These are phyloP conservation scores for Polytrichum commune DNA, from an alignment of 225 moss, liverwort and hornwort species.

Conservation along the genomic window DNA sequence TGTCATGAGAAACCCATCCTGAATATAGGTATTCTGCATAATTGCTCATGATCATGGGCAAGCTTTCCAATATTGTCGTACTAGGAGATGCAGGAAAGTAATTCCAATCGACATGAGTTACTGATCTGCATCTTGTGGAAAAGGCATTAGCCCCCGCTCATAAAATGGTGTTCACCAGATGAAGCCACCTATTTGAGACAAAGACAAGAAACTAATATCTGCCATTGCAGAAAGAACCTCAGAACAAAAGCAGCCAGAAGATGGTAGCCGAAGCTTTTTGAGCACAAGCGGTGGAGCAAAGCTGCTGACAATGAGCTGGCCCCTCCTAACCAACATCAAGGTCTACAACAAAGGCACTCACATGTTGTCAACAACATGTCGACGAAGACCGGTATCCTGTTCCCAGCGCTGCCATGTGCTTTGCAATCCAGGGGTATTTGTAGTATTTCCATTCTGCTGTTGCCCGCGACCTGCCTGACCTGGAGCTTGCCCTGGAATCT, in stretches of 20 bases:
- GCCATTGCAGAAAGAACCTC: background rate
- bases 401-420: slow-evolving; percentile 64
- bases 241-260: background rate
- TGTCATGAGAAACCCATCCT: too few species aligned
- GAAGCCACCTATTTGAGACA: too few species aligned
- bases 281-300: background rate
- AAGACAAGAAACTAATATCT: too few species aligned
- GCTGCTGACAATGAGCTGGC: slow-evolving; percentile 3
- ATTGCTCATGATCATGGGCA: too few species aligned
- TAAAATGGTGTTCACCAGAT: too few species aligned
- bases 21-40: too few species aligned
- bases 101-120: too few species aligned
- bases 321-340: background rate
- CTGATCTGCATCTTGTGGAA: too few species aligned
- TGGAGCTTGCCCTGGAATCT: slow-evolving; percentile 80
- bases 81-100: too few species aligned
- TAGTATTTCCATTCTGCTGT: slow-evolving; percentile 69
- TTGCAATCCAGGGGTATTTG: slow-evolving; percentile 36
- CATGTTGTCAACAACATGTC: slow-evolving; percentile 75
- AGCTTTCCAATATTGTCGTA: too few species aligned
- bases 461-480: slow-evolving; percentile 69
- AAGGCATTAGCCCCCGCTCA: too few species aligned
- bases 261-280: background rate
- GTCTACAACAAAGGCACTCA: slow-evolving; percentile 38
- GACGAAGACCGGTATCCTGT: slow-evolving; percentile 64